phyloP scores from a whole-genome alignment of 1,139 yeast species.

The Lodderomyces orthopsilosis region DNA sequence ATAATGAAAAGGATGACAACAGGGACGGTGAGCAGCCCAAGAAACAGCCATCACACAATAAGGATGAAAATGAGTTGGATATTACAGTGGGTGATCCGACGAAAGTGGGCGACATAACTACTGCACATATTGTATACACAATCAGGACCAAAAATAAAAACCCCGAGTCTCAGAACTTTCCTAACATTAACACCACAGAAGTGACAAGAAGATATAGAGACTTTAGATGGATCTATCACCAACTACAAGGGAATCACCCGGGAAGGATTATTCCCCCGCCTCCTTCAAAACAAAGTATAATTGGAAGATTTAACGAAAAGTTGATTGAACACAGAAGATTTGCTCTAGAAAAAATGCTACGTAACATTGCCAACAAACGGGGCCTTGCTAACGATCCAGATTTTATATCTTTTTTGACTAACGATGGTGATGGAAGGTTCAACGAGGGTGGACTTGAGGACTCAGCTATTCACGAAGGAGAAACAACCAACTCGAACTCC shows the following conservation, averaged over 20 bases:
- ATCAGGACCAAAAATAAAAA: slow-evolving; percentile 57
- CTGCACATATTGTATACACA: slow-evolving; percentile 85
- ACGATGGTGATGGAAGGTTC: slow-evolving; percentile 5
- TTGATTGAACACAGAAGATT: slow-evolving; percentile 83
- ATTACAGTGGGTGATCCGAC: slow-evolving; percentile 87
- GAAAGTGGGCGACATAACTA: slow-evolving; percentile 86
- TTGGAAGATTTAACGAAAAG: slow-evolving; percentile 84
- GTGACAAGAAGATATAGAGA: slow-evolving; percentile 82
- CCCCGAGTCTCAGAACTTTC: slow-evolving; percentile 20
- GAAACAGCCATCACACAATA: not conserved
- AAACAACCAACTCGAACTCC: slow-evolving; percentile 24
- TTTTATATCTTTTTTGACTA: slow-evolving; percentile 69
- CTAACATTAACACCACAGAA: slow-evolving; percentile 35
- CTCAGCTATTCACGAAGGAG: slow-evolving; percentile 12
- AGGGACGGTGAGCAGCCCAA: slow-evolving; percentile 2
- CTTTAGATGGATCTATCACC: slow-evolving; percentile 86
- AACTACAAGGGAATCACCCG: slow-evolving; percentile 80
- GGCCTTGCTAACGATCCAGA: slow-evolving; percentile 68
- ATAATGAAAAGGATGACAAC: not conserved
- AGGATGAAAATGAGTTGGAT: slow-evolving; percentile 37
- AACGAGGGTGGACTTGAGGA: slow-evolving; percentile 68
- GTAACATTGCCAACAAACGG: slow-evolving; percentile 58
- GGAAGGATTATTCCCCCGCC: slow-evolving; percentile 95
- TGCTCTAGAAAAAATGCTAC: slow-evolving; percentile 86
- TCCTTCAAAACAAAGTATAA: slow-evolving; percentile 85